Evolutionary conservation across 2,329 filamentous ascomycete species (phyloP).

Genomic region (Xylariaceae sp.): DNA sequence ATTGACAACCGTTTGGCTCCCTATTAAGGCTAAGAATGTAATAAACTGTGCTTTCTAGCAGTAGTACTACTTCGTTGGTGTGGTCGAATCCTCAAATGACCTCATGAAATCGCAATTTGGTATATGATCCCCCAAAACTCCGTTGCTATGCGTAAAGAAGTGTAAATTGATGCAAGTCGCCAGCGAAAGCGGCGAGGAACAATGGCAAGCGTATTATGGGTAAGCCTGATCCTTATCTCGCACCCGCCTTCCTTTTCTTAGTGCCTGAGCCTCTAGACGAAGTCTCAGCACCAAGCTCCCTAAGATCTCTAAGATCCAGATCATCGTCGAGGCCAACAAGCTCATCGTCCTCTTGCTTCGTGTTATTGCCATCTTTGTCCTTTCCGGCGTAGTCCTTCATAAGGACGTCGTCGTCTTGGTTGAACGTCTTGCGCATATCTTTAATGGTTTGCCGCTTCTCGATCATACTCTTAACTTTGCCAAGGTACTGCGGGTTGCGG

Average conservation of each 20-base stretch:
- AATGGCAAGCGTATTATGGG: neutral
- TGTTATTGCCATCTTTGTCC: constrained; percentile 12
- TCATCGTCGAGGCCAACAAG: constrained; percentile 46
- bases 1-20: too few species aligned
- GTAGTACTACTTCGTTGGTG: neutral
- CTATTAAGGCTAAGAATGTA: too few species aligned
- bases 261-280: constrained; percentile 33
- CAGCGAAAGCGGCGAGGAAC: neutral
- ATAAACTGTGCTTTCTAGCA: constrained; percentile 1
- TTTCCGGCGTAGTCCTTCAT: constrained; percentile 32
- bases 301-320: constrained; percentile 32
- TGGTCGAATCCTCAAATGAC: neutral
- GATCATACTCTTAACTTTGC: constrained; percentile 86
- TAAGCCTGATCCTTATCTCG: constrained; percentile 18
- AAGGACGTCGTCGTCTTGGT: constrained; percentile 68
- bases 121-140: constrained; percentile 34
- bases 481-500: constrained; percentile 82
- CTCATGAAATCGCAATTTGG: constrained; percentile 31
- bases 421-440: constrained; percentile 77
- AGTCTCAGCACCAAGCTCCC: constrained; percentile 26
- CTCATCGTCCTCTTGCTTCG: constrained; percentile 42
- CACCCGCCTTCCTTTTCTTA: constrained; percentile 37
- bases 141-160: constrained; percentile 37
- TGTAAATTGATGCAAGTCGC: constrained; percentile 24
- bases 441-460: constrained; percentile 89